Evolutionary conservation across 257 asterid genomes (phyloP).

Genomic region (Solanum virginianum): DNA sequence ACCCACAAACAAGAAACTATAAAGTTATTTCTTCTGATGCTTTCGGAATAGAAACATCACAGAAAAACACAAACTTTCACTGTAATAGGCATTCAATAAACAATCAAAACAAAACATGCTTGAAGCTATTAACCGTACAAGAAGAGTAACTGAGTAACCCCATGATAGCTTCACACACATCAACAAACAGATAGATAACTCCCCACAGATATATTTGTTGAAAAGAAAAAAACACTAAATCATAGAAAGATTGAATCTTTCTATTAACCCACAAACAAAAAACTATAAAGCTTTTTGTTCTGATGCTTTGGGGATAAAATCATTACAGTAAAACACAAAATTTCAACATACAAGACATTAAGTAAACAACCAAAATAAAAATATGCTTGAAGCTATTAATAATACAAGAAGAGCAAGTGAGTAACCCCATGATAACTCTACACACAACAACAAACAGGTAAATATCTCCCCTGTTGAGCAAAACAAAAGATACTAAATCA

Average conservation of each 20-base stretch:
- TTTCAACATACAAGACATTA: neutral
- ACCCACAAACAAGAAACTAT: neutral
- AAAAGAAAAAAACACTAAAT: neutral
- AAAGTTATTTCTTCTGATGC: neutral
- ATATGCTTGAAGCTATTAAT: neutral
- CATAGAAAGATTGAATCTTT: slow-evolving; percentile 15
- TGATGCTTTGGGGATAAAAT: neutral
- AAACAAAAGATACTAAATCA: neutral
- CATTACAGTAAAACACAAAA: neutral
- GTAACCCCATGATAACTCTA: neutral
- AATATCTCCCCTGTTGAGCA: neutral
- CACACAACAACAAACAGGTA: neutral
- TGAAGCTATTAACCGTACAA: neutral
- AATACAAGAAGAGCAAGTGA: neutral
- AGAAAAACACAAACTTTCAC: neutral
- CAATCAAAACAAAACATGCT: neutral
- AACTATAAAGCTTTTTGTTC: neutral
- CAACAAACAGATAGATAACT: neutral
- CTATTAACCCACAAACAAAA: neutral
- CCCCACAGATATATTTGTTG: neutral
- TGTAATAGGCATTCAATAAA: neutral
- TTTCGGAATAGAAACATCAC: neutral
- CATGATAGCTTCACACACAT: neutral
- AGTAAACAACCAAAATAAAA: neutral
- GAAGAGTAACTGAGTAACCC: neutral